These are phyloP conservation scores for Ailanthus altissimus DNA, from an alignment of 345 rosid genomes.

Conservation along the genomic window DNA sequence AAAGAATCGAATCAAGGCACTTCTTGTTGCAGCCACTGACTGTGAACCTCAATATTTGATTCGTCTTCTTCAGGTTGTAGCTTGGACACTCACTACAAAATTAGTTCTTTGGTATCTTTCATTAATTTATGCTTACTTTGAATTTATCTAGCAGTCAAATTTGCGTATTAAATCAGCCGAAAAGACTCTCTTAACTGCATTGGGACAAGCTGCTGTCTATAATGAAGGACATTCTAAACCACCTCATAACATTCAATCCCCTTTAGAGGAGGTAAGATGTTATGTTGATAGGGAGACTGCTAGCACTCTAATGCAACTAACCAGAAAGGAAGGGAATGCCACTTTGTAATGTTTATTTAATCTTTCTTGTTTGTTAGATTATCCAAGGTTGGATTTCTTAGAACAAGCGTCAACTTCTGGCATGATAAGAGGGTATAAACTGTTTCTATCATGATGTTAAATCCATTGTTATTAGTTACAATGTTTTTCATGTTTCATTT, in stretches of 20 bases:
- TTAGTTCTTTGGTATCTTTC: constrained; percentile 5
- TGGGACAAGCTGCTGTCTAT: constrained; percentile 90
- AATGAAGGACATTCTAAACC: constrained; percentile 71
- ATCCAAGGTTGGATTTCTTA: not conserved
- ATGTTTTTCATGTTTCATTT: not conserved
- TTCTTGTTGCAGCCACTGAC: constrained; percentile 95
- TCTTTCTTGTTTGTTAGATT: not conserved
- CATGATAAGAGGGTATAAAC: not conserved
- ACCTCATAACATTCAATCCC: constrained; percentile 62
- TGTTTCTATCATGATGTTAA: not conserved
- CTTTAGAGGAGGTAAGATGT: constrained; percentile 77
- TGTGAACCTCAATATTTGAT: constrained; percentile 91
- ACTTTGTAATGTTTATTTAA: not conserved
- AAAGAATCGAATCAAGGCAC: constrained; percentile 83
- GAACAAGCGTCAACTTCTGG: constrained; percentile 1
- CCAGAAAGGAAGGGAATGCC: not conserved
- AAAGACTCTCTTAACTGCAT: constrained; percentile 86
- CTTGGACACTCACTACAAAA: constrained; percentile 17
- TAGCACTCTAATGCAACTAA: not conserved
- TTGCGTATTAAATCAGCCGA: constrained; percentile 80
- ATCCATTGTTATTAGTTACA: not conserved
- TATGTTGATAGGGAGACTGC: not conserved
- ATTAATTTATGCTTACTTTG: constrained; percentile 7
- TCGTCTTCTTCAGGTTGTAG: constrained; percentile 87
- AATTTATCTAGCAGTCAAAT: constrained; percentile 52